Conservation (phyloP, 352 stramenopile genomes). For the Plasmopara muralis region DNA sequence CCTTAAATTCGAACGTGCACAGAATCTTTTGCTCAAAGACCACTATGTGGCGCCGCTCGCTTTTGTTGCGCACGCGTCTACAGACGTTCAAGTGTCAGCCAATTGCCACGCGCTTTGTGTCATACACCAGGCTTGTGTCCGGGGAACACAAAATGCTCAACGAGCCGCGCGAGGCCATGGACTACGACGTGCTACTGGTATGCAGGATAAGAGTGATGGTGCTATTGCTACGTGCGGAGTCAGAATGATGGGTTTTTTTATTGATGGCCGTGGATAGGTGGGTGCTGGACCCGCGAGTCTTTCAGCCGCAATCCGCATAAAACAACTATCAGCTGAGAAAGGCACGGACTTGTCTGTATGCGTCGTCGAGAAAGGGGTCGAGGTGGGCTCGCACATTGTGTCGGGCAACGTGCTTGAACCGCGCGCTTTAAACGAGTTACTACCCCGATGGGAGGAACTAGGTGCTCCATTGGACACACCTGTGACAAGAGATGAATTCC, state of each 20-base stretch:
- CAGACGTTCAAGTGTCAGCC: constrained; percentile 14
- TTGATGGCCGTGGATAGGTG: constrained; percentile 24
- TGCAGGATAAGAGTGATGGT: constrained; percentile 25
- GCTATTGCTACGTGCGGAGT: constrained; percentile 6
- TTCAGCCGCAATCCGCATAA: constrained; percentile 95
- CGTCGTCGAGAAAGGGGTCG: constrained; percentile 92
- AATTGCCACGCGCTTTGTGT: constrained; percentile 30
- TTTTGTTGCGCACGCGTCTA: constrained; percentile 17
- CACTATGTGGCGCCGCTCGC: constrained; percentile 37
- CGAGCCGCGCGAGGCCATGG: constrained; percentile 89
- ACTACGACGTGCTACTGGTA: constrained; percentile 99
- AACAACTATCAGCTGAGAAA: constrained; percentile 93
- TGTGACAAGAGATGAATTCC: constrained; percentile 93
- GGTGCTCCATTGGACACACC: constrained; percentile 87
- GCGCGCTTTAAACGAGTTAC: constrained; percentile 92
- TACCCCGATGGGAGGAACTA: constrained; percentile 93
- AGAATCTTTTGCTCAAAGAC: too few species aligned
- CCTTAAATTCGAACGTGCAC: too few species aligned
- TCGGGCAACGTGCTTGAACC: constrained; percentile 98
- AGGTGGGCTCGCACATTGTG: constrained; percentile 98
- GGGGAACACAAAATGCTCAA: constrained; percentile 68
- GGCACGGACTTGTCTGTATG: constrained; percentile 93
- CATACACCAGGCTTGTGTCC: constrained; percentile 29
- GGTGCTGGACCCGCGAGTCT: constrained; percentile 89
- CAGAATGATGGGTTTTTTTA: constrained; percentile 4